Evolutionary conservation across 2,329 filamentous ascomycete genomes (phyloP).

Genomic region (Colletotrichum sp.): DNA sequence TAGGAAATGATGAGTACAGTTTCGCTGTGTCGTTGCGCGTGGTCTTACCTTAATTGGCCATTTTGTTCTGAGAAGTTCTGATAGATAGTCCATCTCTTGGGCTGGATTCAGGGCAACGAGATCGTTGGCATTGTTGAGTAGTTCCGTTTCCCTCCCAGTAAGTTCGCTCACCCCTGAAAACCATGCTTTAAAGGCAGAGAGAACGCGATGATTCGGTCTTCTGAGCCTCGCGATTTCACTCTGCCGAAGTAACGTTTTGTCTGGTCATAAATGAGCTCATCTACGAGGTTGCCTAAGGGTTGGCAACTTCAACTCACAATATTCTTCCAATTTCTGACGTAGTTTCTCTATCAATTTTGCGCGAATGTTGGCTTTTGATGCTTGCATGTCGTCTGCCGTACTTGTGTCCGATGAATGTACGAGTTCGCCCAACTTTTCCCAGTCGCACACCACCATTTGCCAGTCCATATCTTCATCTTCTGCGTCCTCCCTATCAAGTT

Average conservation of each 20-base stretch:
- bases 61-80: background rate
- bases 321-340: background rate
- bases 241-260: background rate
- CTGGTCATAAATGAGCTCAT: too few species aligned
- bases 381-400: too few species aligned
- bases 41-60: too few species aligned
- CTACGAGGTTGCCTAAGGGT: too few species aligned
- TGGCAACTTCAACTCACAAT: background rate
- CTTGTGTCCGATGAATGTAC: too few species aligned
- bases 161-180: background rate
- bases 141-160: background rate
- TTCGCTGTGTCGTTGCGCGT: too few species aligned
- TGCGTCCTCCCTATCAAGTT: background rate
- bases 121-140: background rate
- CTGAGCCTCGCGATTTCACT: background rate
- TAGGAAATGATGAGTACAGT: too few species aligned
- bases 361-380: background rate
- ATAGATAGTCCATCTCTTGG: slow-evolving; percentile 8
- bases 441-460: background rate
- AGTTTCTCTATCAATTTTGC: background rate
- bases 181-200: background rate
- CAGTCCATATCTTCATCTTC: slow-evolving; percentile 4
- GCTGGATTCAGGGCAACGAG: slow-evolving; percentile 1
- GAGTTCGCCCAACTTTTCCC: background rate
- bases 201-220: too few species aligned